Percentiles rank a stretch among this genome's conserved stretches.
These are phyloP conservation scores for Fraxinus ornus DNA, from an alignment of 305 asterid genomes.

Conservation along the genomic window DNA sequence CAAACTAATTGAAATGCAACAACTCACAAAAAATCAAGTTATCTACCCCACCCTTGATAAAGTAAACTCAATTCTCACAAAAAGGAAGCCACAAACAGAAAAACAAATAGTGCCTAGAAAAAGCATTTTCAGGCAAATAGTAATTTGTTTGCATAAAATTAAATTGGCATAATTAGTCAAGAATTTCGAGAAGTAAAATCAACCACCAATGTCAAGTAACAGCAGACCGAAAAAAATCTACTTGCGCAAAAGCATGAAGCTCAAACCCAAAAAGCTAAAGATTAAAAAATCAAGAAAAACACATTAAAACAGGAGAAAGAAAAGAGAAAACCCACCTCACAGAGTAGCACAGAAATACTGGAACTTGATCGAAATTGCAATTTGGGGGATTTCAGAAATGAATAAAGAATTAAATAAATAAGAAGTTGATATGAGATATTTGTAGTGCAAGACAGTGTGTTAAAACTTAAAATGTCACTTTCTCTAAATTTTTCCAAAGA, in stretches of 20 bases:
- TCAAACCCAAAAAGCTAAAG: not conserved
- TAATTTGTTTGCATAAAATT: conserved; percentile 7
- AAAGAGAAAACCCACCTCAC: conserved; percentile 26
- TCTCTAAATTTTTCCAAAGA: not conserved
- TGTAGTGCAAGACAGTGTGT: not conserved
- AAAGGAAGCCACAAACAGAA: not conserved
- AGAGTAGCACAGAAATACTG: not conserved
- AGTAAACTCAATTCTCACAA: too few species aligned
- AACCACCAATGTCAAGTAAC: conserved; percentile 8
- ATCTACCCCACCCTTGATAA: not conserved
- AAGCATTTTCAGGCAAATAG: not conserved
- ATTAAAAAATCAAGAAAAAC: not conserved
- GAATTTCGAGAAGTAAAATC: not conserved
- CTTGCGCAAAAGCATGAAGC: not conserved
- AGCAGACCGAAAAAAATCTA: not conserved
- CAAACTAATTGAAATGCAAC: not conserved
- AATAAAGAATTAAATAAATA: not conserved
- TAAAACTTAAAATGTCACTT: not conserved
- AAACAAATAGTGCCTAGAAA: too few species aligned
- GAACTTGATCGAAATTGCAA: not conserved
- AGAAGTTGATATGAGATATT: not conserved
- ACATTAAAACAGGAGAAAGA: not conserved
- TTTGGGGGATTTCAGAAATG: not conserved
- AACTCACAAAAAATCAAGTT: too few species aligned
- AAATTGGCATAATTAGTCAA: not conserved